Evolutionary conservation across 306 rosid species (phyloP).

Genomic region (Prunus mume): DNA sequence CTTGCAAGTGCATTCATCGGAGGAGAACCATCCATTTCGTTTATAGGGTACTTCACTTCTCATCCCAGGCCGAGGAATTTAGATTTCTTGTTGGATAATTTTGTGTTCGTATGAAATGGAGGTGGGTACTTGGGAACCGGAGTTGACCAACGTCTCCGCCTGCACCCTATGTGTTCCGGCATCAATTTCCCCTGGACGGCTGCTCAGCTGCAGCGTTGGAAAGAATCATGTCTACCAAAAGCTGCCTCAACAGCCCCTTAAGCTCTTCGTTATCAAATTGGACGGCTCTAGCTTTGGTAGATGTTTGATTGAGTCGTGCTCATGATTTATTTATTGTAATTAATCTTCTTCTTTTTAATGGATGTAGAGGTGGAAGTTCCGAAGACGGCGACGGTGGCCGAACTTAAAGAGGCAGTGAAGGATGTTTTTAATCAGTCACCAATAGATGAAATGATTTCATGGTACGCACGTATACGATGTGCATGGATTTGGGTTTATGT

Average conservation of each 20-base stretch:
- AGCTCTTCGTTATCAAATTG: conserved; percentile 44
- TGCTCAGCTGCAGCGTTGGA: conserved; percentile 18
- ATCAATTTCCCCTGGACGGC: not conserved
- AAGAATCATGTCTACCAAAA: conserved; percentile 20
- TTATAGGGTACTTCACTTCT: no score
- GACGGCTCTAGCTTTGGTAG: conserved; percentile 52
- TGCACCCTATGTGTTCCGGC: not conserved
- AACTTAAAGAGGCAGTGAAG: conserved; percentile 48
- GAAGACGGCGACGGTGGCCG: conserved; percentile 41
- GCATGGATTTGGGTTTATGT: not conserved
- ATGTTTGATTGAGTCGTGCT: not conserved
- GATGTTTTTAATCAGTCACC: conserved; percentile 35
- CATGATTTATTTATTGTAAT: not conserved
- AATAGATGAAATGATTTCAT: conserved; percentile 33
- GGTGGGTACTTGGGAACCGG: conserved; percentile 1
- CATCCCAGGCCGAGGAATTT: no score
- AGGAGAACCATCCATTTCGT: no score
- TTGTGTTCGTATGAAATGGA: not conserved
- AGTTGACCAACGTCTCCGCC: not conserved
- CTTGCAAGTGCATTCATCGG: no score
- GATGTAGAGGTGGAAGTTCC: conserved; percentile 34
- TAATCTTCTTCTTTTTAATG: not conserved
- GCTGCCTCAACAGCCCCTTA: conserved; percentile 41
- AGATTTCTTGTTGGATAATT: no score
- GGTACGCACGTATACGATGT: conserved; percentile 19